Base-by-base conservation (phyloP, 345 rosid genomes). In the Salix caprea region DNA sequence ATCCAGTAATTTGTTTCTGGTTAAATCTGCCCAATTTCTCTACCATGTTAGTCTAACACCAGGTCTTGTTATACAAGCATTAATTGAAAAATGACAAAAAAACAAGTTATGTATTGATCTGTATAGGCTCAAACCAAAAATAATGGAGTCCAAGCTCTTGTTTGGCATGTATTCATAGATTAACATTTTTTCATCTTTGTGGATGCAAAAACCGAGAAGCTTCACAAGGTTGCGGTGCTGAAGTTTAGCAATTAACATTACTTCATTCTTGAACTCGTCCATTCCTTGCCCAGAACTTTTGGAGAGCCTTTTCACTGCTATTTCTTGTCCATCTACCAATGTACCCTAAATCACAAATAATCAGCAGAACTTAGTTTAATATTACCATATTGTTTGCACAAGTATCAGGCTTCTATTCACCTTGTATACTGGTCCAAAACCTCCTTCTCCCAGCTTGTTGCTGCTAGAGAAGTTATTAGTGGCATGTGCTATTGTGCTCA, bases 221-320 rank as follows among this genome's bases (percentile, higher is more conserved):
- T 48, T 70, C 1, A 70, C 73, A 2, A 70, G 73, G 50, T 70
- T 70, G 12, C 73, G 39, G 23, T 70, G 73, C 42, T 70, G 73
- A 30, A 70, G 73, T 46, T 70, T 70, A 15, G 61, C 62, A 46
- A 70, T 70, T 7, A 48, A 24, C 2, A 70, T 18, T 30, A 70
- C 73, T 70, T 70, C 73, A 15, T 70, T 70, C 5, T 36, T 26
- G 40, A 70, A 70, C 24, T 70, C 73, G 4, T 11, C 74, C 36
- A 72, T 1, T 50, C 92, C 91, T 82, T 84, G 88, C 3, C 83
- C 78, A 9, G 92, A 89, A 61, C 75, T 72, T 66, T 23, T 67
- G 0, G 90, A 85, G 18, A 87, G 84, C 79, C 87, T 85, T 61
- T 89, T 89, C 62, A 89, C 87, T 7, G 89, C 92, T 16, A 89